A percentile compares a stretch with the other conserved stretches of the same genome.
phyloP scores from a whole-genome alignment of 768 basidiomycete genomes.

The Hygrocybe coccinea region DNA sequence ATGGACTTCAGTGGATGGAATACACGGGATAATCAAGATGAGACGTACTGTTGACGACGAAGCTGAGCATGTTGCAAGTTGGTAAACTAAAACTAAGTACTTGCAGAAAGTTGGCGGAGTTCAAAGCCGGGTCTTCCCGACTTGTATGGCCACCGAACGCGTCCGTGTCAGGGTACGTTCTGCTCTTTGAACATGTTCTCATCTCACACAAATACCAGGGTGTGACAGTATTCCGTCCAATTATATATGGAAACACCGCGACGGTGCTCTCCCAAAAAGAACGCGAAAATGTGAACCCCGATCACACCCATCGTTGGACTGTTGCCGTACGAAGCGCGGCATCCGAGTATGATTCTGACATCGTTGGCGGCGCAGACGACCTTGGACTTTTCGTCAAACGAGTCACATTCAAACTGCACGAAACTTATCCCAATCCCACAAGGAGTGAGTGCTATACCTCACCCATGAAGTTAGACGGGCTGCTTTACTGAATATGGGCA shows the following conservation, averaged over 20 bases:
- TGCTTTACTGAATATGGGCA: not conserved
- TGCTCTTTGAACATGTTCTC: slow-evolving; percentile 3
- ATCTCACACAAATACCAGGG: slow-evolving; percentile 47
- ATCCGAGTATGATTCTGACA: slow-evolving; percentile 63
- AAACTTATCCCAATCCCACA: slow-evolving; percentile 88
- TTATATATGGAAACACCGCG: slow-evolving; percentile 95
- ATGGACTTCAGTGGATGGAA: slow-evolving; percentile 5
- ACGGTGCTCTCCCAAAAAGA: slow-evolving; percentile 71
- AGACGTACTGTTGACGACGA: slow-evolving; percentile 56
- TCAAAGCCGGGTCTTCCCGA: not conserved
- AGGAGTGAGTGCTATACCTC: slow-evolving; percentile 74
- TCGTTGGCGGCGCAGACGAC: slow-evolving; percentile 88
- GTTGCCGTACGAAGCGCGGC: slow-evolving; percentile 89
- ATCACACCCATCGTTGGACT: slow-evolving; percentile 96
- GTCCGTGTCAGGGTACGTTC: slow-evolving; percentile 71
- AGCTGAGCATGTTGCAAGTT: slow-evolving; percentile 45
- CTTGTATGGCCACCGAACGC: slow-evolving; percentile 54
- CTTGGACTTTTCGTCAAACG: slow-evolving; percentile 88
- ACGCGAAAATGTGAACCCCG: slow-evolving; percentile 50
- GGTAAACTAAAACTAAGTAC: slow-evolving; percentile 22
- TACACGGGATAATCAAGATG: not conserved
- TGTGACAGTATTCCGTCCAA: slow-evolving; percentile 78
- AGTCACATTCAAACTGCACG: slow-evolving; percentile 96
- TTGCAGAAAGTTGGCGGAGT: not conserved
- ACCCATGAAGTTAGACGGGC: too few relatives aligned